Evolutionary conservation across 805 yeast genomes (phyloP), one percentile per base, ranked within the genome.

Genomic region (Hanseniaspora hatyaiensis): DNA sequence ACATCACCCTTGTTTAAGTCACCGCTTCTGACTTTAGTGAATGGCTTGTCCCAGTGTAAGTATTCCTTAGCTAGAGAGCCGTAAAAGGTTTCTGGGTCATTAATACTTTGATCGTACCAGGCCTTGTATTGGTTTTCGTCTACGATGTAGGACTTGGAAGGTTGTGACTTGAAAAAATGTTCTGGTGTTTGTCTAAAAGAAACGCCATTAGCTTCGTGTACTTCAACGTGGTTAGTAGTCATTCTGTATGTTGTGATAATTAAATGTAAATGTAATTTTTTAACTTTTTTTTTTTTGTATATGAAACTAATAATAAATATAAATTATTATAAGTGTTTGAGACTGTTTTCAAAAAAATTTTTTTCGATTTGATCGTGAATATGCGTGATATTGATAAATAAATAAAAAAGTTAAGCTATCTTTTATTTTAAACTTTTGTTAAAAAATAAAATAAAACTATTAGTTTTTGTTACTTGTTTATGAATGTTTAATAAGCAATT

Each of bases 31-130:
- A 62, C 67, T 40, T 62, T 54, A 33, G 61, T 59, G 51, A 82
- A 86, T 32, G 79, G 84, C 51, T 69, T 75, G 62, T 82, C 87
- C 95, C 95, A 86, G 54, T 72, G 63, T 54, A 86, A 72, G 50
- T 77, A 74, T 56, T 80, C 76, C 53, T 70, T 74, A 50, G 94
- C 96, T 68, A 74, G 70, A 47, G 78, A 74, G 38, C 89, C 92
- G 62, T 85, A 89, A 65, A 89, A 89, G 24, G 66, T 72, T 50
- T 77, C 83, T 40, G 98, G 97, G 57, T 85, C 77, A 48, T 75
- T 70, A 55, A 89, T 79, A 30, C 95, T 83, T 70, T 85, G 73
- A 50, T 75, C 64, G 70, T 89, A 87, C 72, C 87, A 62, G 52
- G 72, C 64, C 47, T 74, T 64, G 72, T 88, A 89, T 54, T 86